Evolutionary conservation across 768 basidiomycete species (phyloP).

Genomic region (Tylopilus vinaceipallidus): DNA sequence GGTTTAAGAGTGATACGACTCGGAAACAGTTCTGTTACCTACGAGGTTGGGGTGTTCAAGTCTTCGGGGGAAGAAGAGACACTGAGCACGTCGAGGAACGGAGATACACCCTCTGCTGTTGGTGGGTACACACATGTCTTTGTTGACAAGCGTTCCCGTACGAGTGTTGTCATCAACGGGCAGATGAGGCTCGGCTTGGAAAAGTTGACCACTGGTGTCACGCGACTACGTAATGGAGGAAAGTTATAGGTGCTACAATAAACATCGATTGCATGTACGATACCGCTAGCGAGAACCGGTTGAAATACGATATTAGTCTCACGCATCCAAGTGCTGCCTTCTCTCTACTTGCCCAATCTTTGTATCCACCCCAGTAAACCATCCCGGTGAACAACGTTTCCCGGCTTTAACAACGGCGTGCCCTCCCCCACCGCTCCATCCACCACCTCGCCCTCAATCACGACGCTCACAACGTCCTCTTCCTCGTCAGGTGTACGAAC

Average conservation of each 20-base stretch:
- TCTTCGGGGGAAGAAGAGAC: conserved; percentile 4
- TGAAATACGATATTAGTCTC: too few species aligned
- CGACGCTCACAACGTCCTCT: conserved; percentile 14
- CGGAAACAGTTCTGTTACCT: conserved; percentile 73
- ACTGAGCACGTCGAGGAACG: conserved; percentile 7
- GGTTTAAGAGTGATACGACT: conserved; percentile 67
- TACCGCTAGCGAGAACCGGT: too few species aligned
- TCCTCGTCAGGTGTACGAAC: conserved; percentile 3
- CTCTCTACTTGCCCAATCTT: conserved; percentile 13
- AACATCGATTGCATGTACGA: neutral
- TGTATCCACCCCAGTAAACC: conserved; percentile 27
- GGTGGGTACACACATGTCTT: conserved; percentile 83
- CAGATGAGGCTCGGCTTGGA: conserved; percentile 46
- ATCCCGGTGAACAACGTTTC: conserved; percentile 16
- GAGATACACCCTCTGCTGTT: conserved; percentile 37
- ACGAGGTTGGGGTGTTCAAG: conserved; percentile 77
- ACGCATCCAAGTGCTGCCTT: neutral
- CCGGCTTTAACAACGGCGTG: conserved; percentile 25
- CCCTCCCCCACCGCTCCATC: conserved; percentile 14
- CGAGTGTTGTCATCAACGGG: conserved; percentile 48
- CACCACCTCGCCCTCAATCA: conserved; percentile 19
- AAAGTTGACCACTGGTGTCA: conserved; percentile 1
- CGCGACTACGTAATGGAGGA: neutral
- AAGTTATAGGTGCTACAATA: conserved; percentile 21
- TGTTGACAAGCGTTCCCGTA: conserved; percentile 59